Percentiles rank a stretch among this genome's conserved stretches.
Evolutionary conservation across 2,329 filamentous ascomycete species (phyloP).

Genomic region (Pestalotiopsis sp.): DNA sequence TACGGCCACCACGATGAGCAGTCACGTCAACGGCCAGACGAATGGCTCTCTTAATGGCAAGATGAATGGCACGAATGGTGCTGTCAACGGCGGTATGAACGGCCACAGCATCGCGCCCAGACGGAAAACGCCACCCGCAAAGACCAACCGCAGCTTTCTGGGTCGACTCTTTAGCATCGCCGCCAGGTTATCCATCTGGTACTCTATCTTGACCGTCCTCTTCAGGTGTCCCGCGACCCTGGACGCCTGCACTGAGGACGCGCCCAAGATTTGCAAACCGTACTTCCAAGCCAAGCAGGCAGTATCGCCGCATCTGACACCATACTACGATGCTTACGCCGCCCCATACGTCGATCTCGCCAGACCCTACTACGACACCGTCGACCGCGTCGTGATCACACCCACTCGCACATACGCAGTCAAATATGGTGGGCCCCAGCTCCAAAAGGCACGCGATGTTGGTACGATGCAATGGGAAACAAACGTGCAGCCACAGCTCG

Average conservation of each 20-base stretch:
- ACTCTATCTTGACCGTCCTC: slow-evolving; percentile 76
- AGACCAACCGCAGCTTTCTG: slow-evolving; percentile 34
- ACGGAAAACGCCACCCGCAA: slow-evolving; percentile 27
- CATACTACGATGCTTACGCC: slow-evolving; percentile 85
- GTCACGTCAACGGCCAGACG: slow-evolving; percentile 26
- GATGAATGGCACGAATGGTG: slow-evolving; percentile 30
- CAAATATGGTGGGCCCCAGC: slow-evolving; percentile 75
- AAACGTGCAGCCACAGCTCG: slow-evolving; percentile 74
- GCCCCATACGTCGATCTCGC: slow-evolving; percentile 79
- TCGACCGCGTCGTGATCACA: slow-evolving; percentile 66
- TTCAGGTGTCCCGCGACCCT: slow-evolving; percentile 79
- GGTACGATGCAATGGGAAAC: slow-evolving; percentile 76
- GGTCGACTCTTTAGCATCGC: slow-evolving; percentile 49
- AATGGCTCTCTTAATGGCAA: slow-evolving; percentile 42
- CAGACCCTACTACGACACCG: slow-evolving; percentile 72
- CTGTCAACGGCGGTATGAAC: slow-evolving; percentile 28
- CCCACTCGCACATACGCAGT: slow-evolving; percentile 70
- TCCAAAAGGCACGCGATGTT: slow-evolving; percentile 69
- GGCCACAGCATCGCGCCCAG: slow-evolving; percentile 38
- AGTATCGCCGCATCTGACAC: slow-evolving; percentile 75
- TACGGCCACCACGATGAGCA: slow-evolving; percentile 20
- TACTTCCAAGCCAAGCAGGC: slow-evolving; percentile 70
- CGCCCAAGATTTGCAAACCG: slow-evolving; percentile 80
- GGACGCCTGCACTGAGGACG: slow-evolving; percentile 67
- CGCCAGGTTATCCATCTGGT: slow-evolving; percentile 80